A percentile compares a stretch with the other conserved stretches of the same genome.
Evolutionary conservation across 192 early-diverging fungal genomes (phyloP).

Genomic region (Paraglomus occultum): DNA sequence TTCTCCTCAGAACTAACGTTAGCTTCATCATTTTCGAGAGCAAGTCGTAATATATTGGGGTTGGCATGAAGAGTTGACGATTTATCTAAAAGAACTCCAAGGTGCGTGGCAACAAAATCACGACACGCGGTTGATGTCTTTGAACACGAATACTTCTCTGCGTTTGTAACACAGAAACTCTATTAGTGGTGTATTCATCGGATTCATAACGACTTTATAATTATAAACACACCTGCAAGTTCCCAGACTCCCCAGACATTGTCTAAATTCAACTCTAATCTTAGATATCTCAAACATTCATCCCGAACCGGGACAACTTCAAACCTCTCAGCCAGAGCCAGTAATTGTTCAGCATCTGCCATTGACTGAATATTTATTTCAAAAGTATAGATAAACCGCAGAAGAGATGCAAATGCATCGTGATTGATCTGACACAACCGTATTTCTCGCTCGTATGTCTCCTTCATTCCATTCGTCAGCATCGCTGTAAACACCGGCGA

Average conservation of each 20-base stretch:
- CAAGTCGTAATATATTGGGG: slow-evolving; percentile 29
- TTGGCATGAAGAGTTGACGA: slow-evolving; percentile 30
- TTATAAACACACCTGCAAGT: slow-evolving; percentile 32
- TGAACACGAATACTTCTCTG: slow-evolving; percentile 32
- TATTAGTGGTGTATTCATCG: no score
- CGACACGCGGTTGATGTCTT: slow-evolving; percentile 32
- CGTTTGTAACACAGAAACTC: neutral
- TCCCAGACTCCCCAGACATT: slow-evolving; percentile 42
- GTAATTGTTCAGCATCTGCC: slow-evolving; percentile 31
- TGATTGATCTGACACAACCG: slow-evolving; percentile 27
- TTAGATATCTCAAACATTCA: slow-evolving; percentile 31
- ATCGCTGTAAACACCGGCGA: slow-evolving; percentile 28
- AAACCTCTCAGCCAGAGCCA: slow-evolving; percentile 36
- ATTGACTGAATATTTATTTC: slow-evolving; percentile 19
- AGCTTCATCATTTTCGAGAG: slow-evolving; percentile 34
- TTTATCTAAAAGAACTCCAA: slow-evolving; percentile 28
- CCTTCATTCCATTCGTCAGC: slow-evolving; percentile 21
- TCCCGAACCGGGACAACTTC: slow-evolving; percentile 29
- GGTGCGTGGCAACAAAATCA: slow-evolving; percentile 29
- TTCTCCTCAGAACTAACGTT: slow-evolving; percentile 32
- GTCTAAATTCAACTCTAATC: slow-evolving; percentile 28
- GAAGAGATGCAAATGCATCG: slow-evolving; percentile 22
- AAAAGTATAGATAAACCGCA: slow-evolving; percentile 30
- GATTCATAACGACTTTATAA: no score
- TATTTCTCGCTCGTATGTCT: slow-evolving; percentile 22